Evolutionary conservation across 2,329 filamentous ascomycete genomes (phyloP), one percentile per base, ranked within the genome.

Genomic region (Stachybotrys echinatus): DNA sequence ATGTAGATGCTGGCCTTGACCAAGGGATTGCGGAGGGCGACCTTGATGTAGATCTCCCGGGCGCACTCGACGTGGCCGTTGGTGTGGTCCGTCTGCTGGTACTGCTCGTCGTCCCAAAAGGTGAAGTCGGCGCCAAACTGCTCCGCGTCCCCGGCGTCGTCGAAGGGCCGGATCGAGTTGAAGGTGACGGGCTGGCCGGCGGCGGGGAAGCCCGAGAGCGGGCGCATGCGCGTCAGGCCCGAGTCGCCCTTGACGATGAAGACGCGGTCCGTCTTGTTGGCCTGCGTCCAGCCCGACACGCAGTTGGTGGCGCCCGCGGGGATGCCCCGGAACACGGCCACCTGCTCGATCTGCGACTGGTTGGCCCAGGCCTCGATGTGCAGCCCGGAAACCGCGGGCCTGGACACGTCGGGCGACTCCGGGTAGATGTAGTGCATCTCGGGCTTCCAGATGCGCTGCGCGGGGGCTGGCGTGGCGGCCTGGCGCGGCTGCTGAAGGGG

Each of bases 261-360:
- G 45, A 61, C 63, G 51, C 65, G 71, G 39, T 67, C 62, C 48
- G 60, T 65, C 49, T 56, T 64, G 7, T 62, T 65, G 7, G 66
- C 71, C 10, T 69, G 67, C 3, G 44, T 44, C 67, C 67, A 70
- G 17, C 51, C 48, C 7, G 69, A 53, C 1, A 22, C 20, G 55
- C 67, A 70, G 3, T 43, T 39, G 46, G 55, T 61, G 6, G 65
- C 65, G 0, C 31, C 38, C 0, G 57, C 37, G 0, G 67, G 66
- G 48, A 70, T 61, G 23, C 57, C 62, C 21, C 48, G 46, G 61
- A 69, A 70, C n/a, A 66, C 53, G 31, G 58, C 54, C 0, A 62
- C 62, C 44, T 69, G 66, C 46, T 68, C 62, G 1, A 59, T 48
- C 18, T 57, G 52, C 4, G 63, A 60, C 21, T 46, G 48, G 42